phyloP scores from a whole-genome alignment of 495 filamentous ascomycete genomes.

The Talaromyces proteolyticus region DNA sequence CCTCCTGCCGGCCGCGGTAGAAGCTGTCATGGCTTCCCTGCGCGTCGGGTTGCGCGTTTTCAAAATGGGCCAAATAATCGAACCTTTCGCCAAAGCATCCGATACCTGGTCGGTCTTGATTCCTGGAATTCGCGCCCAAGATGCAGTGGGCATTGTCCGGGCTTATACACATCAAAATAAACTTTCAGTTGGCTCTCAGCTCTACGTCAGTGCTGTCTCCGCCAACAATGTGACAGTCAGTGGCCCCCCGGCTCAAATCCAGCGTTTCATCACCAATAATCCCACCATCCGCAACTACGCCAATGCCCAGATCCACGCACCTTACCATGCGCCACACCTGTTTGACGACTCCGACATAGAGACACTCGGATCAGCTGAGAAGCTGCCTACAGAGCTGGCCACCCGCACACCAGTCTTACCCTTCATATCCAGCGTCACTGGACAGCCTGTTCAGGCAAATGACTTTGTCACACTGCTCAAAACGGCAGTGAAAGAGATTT shows the following conservation, averaged over 20 bases:
- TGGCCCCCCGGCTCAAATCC: too few species aligned
- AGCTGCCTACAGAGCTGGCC: slow-evolving; percentile 38
- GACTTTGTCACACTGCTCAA: slow-evolving; percentile 45
- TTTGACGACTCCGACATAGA: slow-evolving; percentile 51
- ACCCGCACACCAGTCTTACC: too few species aligned
- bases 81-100: slow-evolving; percentile 14
- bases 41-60: slow-evolving; percentile 57
- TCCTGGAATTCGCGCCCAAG: slow-evolving; percentile 36
- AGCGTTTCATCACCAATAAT: too few species aligned
- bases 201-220: slow-evolving; percentile 74
- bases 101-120: slow-evolving; percentile 35
- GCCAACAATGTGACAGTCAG: slow-evolving; percentile 68
- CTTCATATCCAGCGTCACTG: slow-evolving; percentile 56
- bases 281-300: too few species aligned
- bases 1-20: slow-evolving; percentile 60
- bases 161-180: too few species aligned
- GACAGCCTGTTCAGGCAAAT: slow-evolving; percentile 32
- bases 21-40: slow-evolving; percentile 69
- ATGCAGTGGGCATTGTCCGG: too few species aligned
- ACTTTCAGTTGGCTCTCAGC: slow-evolving; percentile 54
- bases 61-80: slow-evolving; percentile 29
- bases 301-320: slow-evolving; percentile 66
- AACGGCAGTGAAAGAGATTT: slow-evolving; percentile 50
- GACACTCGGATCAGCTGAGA: slow-evolving; percentile 57
- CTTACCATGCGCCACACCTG: slow-evolving; percentile 76